These are phyloP conservation scores for Lentinula raphanica DNA, from an alignment of 768 basidiomycete genomes.

Conservation along the genomic window DNA sequence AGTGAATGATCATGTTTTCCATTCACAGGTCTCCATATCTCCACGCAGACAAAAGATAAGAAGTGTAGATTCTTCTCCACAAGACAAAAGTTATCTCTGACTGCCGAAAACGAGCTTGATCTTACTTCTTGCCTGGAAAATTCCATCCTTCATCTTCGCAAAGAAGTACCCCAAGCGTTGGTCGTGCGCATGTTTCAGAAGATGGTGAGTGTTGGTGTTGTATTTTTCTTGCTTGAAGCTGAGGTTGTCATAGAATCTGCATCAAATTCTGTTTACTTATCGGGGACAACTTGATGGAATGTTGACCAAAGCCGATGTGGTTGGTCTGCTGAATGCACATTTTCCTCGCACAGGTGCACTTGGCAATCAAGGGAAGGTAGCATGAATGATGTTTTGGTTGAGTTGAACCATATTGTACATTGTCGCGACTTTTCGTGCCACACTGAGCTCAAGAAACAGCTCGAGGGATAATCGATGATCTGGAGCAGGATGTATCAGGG, in stretches of 20 bases:
- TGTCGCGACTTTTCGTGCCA: no score
- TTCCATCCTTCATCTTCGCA: constrained; percentile 55
- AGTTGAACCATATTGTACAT: not conserved
- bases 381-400: not conserved
- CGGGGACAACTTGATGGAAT: constrained; percentile 56
- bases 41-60: constrained; percentile 23
- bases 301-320: constrained; percentile 66
- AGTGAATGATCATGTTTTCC: not conserved
- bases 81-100: constrained; percentile 29
- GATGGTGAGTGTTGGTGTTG: constrained; percentile 35
- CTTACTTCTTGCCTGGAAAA: constrained; percentile 34
- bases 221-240: not conserved
- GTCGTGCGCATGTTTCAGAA: constrained; percentile 75
- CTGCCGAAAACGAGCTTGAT: constrained; percentile 21
- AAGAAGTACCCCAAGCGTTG: constrained; percentile 65
- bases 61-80: constrained; percentile 38
- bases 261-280: constrained; percentile 63
- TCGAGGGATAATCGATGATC: no score
- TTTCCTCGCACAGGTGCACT: constrained; percentile 49
- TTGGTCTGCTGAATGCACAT: constrained; percentile 51
- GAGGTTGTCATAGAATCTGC: constrained; percentile 45
- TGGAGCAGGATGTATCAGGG: no score
- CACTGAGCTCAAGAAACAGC: no score
- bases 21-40: constrained; percentile 23
- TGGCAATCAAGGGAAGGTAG: not conserved